These are phyloP conservation scores for Arthrobotrys entomopaga DNA, from an alignment of 2,329 filamentous ascomycete genomes.

Conservation along the genomic window DNA sequence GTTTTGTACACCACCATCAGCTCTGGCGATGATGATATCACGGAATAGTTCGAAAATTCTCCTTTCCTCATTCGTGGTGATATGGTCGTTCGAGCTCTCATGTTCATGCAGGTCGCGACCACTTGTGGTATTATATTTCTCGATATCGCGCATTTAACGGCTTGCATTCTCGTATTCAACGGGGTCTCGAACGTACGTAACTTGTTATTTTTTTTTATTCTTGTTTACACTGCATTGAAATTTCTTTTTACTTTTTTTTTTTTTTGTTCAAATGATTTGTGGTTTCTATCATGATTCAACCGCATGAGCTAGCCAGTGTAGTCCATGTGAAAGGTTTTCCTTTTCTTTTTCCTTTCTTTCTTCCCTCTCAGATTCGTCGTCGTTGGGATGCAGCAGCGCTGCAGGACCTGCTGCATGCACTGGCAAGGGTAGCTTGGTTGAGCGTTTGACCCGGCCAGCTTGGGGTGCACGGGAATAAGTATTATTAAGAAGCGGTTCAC, in stretches of 20 bases:
- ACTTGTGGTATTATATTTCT: too few relatives aligned
- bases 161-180: conserved; percentile 18
- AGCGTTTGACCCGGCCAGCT: background rate
- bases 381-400: conserved; percentile 14
- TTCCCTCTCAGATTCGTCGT: conserved; percentile 1
- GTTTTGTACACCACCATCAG: conserved; percentile 1
- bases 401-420: conserved; percentile 13
- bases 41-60: conserved; percentile 18
- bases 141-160: background rate
- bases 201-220: conserved; percentile 2
- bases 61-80: background rate
- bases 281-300: conserved; percentile 34
- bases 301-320: conserved; percentile 22
- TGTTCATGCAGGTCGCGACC: background rate
- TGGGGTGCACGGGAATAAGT: background rate
- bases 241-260: conserved; percentile 18
- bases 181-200: background rate
- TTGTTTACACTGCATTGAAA: conserved; percentile 36
- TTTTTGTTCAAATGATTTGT: conserved; percentile 5
- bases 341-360: conserved; percentile 15
- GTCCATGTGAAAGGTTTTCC: conserved; percentile 40
- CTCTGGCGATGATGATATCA: conserved; percentile 46
- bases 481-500: conserved; percentile 37
- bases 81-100: background rate
- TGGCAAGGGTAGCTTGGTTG: conserved; percentile 30